phyloP scores from a whole-genome alignment of 345 rosid genomes.

The Populus davidiana region DNA sequence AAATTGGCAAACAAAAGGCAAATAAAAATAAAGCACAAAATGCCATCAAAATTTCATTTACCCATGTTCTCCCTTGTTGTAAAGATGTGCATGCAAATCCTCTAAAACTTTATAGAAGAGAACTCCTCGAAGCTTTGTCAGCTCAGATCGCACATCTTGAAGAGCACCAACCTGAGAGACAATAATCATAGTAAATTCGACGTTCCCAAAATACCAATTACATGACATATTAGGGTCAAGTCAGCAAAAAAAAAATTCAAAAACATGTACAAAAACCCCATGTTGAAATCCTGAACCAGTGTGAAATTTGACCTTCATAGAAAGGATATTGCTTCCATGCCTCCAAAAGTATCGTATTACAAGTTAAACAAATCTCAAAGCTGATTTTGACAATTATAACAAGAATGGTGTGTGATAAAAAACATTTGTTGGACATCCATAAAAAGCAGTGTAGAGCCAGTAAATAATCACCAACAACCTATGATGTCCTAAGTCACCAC shows the following conservation, averaged over 20 bases:
- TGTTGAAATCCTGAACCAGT: background rate
- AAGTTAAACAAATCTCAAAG: background rate
- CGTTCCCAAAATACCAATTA: background rate
- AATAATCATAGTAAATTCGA: constrained; percentile 8
- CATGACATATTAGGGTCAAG: background rate
- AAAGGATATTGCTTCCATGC: background rate
- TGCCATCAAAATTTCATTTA: constrained; percentile 13
- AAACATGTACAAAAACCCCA: background rate
- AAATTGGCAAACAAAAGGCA: background rate
- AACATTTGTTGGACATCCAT: background rate
- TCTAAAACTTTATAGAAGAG: constrained; percentile 83
- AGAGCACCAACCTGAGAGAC: constrained; percentile 87
- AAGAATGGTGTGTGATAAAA: background rate
- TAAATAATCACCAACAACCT: background rate
- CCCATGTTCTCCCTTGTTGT: constrained; percentile 97
- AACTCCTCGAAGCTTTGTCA: constrained; percentile 79
- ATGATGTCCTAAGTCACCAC: background rate
- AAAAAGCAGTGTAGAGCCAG: background rate
- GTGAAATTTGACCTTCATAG: constrained; percentile 2
- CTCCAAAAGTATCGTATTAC: background rate
- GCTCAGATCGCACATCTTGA: constrained; percentile 97
- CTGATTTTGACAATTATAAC: background rate
- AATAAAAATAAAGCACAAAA: background rate
- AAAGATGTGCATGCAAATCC: constrained; percentile 94
- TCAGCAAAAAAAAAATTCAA: background rate